Evolutionary conservation across 495 filamentous ascomycete genomes (phyloP), one percentile per base, ranked within the genome.

Genomic region (Penicillium odoratum): DNA sequence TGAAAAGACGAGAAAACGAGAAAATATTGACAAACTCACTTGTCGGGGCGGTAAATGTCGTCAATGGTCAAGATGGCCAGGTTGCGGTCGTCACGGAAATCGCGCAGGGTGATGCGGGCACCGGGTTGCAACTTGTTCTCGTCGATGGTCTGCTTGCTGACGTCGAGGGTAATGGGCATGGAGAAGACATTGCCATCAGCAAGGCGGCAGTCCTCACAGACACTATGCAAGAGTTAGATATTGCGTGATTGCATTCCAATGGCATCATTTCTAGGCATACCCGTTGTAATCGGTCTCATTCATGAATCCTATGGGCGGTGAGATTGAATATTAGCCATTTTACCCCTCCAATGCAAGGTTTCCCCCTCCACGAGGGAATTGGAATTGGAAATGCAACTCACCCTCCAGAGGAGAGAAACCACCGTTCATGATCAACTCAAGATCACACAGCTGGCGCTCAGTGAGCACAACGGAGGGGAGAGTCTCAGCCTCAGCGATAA

Each of bases 341-440:
- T 53, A 44, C 55, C 67, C 67, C 64, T 66, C 69, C 45, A 52
- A 15, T 40, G 64, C 52, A 30, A 56, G 58, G 31, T 36, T 51
- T 47, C 57, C 48, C 57, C 51, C 38, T 9, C 7, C 33, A 9
- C 33, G 9, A 33, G 31, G 10, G 10, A 34, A 21, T 36, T 9
- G 33, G 4, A 36, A 36, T 9, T 9, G 33, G 33, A 11, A 29
- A 29, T 33, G 11, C 5, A 57, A 83, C 88, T 53, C 66, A 96
- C 93, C 95, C 83, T 98, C 95, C 21, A 98, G 83, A 49, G 94
- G 94, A 61, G 91, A 96, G 78, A 98, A 98, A 53, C 95, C 94
- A 66, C 94, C 94, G 77, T 86, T 97, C 76, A 98, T 85, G 61
- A 98, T 88, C 79, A 98, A 72, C 72, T 98, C 94, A 62, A 98